Evolutionary conservation across 169 alveolate species (phyloP).

Genomic region (Babesia ovis): DNA sequence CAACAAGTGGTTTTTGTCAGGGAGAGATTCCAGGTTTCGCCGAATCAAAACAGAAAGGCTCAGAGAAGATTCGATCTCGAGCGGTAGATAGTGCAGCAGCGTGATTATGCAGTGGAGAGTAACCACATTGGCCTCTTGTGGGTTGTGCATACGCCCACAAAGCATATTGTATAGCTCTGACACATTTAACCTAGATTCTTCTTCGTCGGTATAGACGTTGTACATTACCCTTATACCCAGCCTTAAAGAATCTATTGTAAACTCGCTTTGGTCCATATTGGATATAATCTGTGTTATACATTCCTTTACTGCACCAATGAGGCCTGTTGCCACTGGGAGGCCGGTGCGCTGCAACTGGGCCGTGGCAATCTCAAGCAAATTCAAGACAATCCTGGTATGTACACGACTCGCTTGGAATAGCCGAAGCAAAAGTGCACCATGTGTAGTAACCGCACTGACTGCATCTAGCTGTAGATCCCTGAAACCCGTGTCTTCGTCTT

Average conservation of each 20-base stretch:
- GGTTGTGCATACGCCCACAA: background rate
- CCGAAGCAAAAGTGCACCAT: constrained; percentile 2
- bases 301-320: background rate
- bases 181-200: constrained; percentile 4
- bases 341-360: background rate
- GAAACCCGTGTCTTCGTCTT: background rate
- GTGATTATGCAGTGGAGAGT: constrained; percentile 9
- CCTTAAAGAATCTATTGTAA: background rate
- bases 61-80: constrained; percentile 4
- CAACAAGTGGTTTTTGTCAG: background rate
- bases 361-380: constrained; percentile 17
- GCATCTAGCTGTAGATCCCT: constrained; percentile 13
- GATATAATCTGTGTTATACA: background rate
- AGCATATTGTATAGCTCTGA: background rate
- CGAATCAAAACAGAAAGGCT: background rate
- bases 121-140: background rate
- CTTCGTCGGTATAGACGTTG: background rate
- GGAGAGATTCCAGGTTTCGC: background rate
- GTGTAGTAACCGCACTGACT: constrained; percentile 3
- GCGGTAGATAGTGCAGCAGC: constrained; percentile 33
- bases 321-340: background rate
- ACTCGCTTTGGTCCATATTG: background rate
- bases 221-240: constrained; percentile 11
- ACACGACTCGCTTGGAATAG: constrained; percentile 9
- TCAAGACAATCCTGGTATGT: constrained; percentile 5